Evolutionary conservation across 2,329 filamentous ascomycete species (phyloP).

Genomic region (Diplocarpon mali): DNA sequence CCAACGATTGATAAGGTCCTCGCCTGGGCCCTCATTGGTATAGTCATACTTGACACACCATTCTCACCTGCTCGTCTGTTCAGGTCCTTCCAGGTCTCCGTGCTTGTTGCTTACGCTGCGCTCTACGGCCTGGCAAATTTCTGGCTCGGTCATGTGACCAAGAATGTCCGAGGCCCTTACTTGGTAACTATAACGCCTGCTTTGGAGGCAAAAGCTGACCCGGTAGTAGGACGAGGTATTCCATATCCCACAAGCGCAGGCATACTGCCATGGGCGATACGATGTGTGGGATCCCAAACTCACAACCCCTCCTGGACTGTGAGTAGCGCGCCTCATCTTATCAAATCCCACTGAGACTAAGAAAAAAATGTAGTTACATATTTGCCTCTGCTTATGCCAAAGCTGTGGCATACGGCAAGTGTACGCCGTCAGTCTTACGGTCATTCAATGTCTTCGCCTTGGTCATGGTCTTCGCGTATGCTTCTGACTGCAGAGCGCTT

Average conservation of each 20-base stretch:
- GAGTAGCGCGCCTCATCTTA: constrained; percentile 24
- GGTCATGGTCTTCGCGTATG: constrained; percentile 31
- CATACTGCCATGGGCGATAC: constrained; percentile 69
- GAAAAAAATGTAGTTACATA: constrained; percentile 32
- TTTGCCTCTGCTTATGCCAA: constrained; percentile 33
- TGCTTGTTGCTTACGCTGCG: not conserved
- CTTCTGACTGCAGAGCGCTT: constrained; percentile 18
- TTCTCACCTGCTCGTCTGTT: constrained; percentile 3
- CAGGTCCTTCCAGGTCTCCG: not conserved
- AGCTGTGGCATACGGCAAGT: constrained; percentile 25
- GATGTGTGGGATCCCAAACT: constrained; percentile 89
- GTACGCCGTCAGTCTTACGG: constrained; percentile 35
- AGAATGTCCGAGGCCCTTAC: constrained; percentile 22
- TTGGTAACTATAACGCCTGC: constrained; percentile 11
- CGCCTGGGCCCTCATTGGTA: not conserved
- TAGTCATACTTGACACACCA: constrained; percentile 4
- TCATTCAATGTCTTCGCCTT: constrained; percentile 36
- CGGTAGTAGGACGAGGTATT: constrained; percentile 65
- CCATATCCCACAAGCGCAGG: constrained; percentile 83
- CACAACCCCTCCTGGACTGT: constrained; percentile 87
- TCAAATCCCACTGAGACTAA: not conserved
- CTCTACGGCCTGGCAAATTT: constrained; percentile 6
- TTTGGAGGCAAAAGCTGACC: not conserved
- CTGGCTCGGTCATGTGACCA: constrained; percentile 23
- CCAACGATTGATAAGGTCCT: not conserved